Percentiles rank a stretch among this genome's conserved stretches.
phyloP scores from a whole-genome alignment of 73 alveolate species.

The Tetrahymena elliotti region DNA sequence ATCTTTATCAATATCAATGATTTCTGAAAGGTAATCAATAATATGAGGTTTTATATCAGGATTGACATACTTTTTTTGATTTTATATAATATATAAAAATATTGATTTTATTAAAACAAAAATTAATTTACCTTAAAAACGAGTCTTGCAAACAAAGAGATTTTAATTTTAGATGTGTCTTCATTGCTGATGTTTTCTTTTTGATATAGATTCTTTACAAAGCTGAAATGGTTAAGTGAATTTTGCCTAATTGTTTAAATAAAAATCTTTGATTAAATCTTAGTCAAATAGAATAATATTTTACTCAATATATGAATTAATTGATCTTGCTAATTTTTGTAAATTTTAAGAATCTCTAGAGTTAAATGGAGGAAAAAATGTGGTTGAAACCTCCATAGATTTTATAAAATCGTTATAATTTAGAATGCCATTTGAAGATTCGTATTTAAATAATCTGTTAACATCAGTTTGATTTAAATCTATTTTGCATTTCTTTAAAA shows the following conservation, averaged over 20 bases:
- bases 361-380: neutral
- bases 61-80: neutral
- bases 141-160: neutral
- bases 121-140: neutral
- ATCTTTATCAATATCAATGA: slow-evolving; percentile 42
- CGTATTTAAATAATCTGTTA: neutral
- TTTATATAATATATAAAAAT: neutral
- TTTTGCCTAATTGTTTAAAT: neutral
- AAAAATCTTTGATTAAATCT: neutral
- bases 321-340: neutral
- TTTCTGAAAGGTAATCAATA: neutral
- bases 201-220: neutral
- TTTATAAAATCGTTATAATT: neutral
- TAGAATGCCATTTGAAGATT: neutral
- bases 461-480: neutral
- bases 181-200: neutral
- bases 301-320: neutral
- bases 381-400: neutral
- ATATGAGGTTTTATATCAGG: neutral
- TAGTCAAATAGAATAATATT: neutral
- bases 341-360: neutral
- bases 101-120: neutral
- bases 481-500: neutral
- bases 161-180: neutral
- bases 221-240: neutral